Evolutionary conservation across 1,284 basidiomycete genomes (phyloP).

Genomic region (Limonomyces culmigenus): DNA sequence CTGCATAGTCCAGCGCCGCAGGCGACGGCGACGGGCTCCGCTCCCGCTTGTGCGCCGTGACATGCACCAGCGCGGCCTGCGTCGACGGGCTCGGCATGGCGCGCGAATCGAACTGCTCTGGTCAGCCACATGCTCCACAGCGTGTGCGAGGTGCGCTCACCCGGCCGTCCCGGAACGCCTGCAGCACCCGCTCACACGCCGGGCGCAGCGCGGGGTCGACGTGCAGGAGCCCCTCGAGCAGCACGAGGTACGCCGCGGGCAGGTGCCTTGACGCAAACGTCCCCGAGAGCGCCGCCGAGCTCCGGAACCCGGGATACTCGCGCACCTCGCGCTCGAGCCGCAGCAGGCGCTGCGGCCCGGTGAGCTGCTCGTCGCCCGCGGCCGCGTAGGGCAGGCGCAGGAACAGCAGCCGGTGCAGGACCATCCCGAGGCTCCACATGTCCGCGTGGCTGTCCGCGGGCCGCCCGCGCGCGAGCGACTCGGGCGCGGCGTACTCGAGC

Average conservation of each 20-base stretch:
- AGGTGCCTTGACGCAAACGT: slow-evolving; percentile 52
- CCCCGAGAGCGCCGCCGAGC: slow-evolving; percentile 26
- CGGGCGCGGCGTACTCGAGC: slow-evolving; percentile 72
- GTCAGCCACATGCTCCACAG: too few species aligned
- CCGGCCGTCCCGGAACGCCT: slow-evolving; percentile 46
- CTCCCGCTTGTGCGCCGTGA: too few species aligned
- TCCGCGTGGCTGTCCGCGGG: slow-evolving; percentile 80
- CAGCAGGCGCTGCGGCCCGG: slow-evolving; percentile 31
- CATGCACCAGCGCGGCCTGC: too few species aligned
- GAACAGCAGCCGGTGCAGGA: slow-evolving; percentile 82
- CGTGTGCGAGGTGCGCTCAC: too few species aligned
- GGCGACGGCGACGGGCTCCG: too few species aligned
- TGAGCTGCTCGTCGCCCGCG: slow-evolving; percentile 40
- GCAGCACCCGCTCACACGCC: slow-evolving; percentile 51
- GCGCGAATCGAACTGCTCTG: too few species aligned
- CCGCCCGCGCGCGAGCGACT: slow-evolving; percentile 56
- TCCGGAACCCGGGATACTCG: slow-evolving; percentile 61
- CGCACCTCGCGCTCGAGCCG: slow-evolving; percentile 60
- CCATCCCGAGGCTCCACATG: slow-evolving; percentile 84
- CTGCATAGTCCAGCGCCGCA: too few species aligned
- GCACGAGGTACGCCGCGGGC: slow-evolving; percentile 46
- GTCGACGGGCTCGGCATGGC: too few species aligned
- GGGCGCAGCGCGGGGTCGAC: slow-evolving; percentile 44
- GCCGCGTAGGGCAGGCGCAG: slow-evolving; percentile 62
- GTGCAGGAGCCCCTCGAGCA: slow-evolving; percentile 59